Percentiles rank a stretch among this genome's conserved stretches.
phyloP scores from a whole-genome alignment of 2,329 filamentous ascomycete species.

The Orbilia brochopaga region DNA sequence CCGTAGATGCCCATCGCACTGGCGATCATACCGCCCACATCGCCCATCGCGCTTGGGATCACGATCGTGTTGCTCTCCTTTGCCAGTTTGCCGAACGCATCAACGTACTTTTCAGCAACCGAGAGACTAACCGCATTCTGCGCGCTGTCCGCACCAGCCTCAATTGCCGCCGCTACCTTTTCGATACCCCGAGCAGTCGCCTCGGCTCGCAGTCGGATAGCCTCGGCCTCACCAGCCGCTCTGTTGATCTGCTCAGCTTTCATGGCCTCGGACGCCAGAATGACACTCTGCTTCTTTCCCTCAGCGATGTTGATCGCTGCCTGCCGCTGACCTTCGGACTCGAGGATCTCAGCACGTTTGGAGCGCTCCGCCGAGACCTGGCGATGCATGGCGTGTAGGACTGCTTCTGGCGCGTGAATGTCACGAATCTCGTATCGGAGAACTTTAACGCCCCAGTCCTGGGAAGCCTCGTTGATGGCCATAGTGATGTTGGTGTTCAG shows the following conservation, averaged over 20 bases:
- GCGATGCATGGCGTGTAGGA: conserved; percentile 97
- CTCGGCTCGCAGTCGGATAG: conserved; percentile 81
- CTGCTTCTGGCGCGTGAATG: conserved; percentile 91
- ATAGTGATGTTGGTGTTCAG: conserved; percentile 99
- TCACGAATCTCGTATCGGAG: conserved; percentile 97
- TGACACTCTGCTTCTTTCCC: conserved; percentile 94
- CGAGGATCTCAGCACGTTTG: conserved; percentile 96
- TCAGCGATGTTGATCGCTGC: conserved; percentile 99
- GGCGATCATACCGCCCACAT: conserved; percentile 95
- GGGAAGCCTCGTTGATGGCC: conserved; percentile 95
- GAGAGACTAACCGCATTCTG: conserved; percentile 83
- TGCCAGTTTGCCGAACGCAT: conserved; percentile 88
- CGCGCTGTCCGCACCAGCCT: conserved; percentile 73
- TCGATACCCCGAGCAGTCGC: conserved; percentile 90
- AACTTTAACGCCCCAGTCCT: conserved; percentile 95
- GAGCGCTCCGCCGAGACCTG: conserved; percentile 96
- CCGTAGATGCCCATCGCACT: conserved; percentile 94
- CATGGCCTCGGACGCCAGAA: conserved; percentile 90
- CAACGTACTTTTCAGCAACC: conserved; percentile 97
- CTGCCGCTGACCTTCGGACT: conserved; percentile 95
- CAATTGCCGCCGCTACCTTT: conserved; percentile 77
- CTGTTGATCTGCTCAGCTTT: conserved; percentile 90
- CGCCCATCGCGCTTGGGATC: conserved; percentile 94
- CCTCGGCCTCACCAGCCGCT: conserved; percentile 90
- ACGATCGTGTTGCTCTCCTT: conserved; percentile 95